Conservation (phyloP, 1,139 yeast genomes). For the Saccharomyces hybrid region DNA sequence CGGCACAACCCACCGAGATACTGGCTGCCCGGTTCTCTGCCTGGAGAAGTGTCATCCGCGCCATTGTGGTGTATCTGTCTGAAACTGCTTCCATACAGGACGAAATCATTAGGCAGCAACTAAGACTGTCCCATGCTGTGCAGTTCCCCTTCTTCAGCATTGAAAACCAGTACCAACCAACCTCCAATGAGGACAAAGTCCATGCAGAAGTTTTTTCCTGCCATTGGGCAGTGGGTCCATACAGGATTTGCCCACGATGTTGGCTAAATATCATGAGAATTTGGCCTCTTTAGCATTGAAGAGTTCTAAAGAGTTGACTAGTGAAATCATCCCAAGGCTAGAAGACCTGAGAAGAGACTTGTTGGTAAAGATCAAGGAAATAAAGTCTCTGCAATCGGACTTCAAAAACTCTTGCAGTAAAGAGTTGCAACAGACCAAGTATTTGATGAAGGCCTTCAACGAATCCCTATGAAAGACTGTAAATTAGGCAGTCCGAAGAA, state of each 20-base stretch:
- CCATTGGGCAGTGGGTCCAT: constrained; percentile 77
- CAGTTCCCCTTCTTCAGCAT: constrained; percentile 43
- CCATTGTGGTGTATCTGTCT: constrained; percentile 63
- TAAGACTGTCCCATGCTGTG: constrained; percentile 73
- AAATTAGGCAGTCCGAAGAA: constrained; percentile 32
- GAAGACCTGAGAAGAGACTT: constrained; percentile 81
- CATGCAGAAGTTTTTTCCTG: constrained; percentile 34
- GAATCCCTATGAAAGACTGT: constrained; percentile 40
- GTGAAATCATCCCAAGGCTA: constrained; percentile 67
- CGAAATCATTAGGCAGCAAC: constrained; percentile 76
- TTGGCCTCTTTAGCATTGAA: constrained; percentile 60
- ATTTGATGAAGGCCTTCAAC: constrained; percentile 43
- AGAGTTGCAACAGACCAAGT: constrained; percentile 59
- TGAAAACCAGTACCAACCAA: constrained; percentile 24
- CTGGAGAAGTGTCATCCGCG: constrained; percentile 76
- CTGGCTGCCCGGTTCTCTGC: constrained; percentile 76
- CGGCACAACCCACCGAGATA: constrained; percentile 75
- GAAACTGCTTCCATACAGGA: constrained; percentile 83
- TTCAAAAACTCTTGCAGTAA: constrained; percentile 67
- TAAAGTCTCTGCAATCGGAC: constrained; percentile 71
- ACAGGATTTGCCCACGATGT: constrained; percentile 70
- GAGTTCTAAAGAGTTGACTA: constrained; percentile 63
- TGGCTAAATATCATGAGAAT: constrained; percentile 66
- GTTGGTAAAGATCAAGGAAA: constrained; percentile 77
- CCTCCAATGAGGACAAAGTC: constrained; percentile 24